phyloP scores from a whole-genome alignment of 1,139 yeast species.

The Zygosaccharomyces sapae region DNA sequence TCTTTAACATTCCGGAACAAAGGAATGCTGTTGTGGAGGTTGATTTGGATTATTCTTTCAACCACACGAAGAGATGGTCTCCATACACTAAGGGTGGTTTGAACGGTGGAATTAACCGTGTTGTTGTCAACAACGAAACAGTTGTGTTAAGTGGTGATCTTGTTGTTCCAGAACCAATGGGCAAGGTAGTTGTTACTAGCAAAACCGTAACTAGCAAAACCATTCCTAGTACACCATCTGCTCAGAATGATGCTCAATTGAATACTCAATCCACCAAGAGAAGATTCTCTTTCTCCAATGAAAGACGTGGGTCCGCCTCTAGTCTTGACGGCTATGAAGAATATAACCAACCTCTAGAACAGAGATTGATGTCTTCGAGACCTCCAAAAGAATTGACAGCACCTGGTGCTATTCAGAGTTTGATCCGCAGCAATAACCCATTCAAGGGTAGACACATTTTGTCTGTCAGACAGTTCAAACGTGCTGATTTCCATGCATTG shows the following conservation, averaged over 20 bases:
- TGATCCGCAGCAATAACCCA: slow-evolving; percentile 77
- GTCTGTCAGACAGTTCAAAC: slow-evolving; percentile 80
- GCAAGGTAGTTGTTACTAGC: slow-evolving; percentile 49
- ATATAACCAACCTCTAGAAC: slow-evolving; percentile 47
- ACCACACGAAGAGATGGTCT: slow-evolving; percentile 46
- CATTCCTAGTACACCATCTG: slow-evolving; percentile 29
- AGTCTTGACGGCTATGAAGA: slow-evolving; percentile 44
- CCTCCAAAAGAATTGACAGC: slow-evolving; percentile 67
- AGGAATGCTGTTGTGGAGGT: slow-evolving; percentile 64
- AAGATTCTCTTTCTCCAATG: slow-evolving; percentile 42
- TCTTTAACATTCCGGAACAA: slow-evolving; percentile 82
- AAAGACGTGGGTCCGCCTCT: slow-evolving; percentile 46
- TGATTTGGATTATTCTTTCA: slow-evolving; percentile 62
- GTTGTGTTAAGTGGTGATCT: slow-evolving; percentile 80
- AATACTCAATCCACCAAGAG: slow-evolving; percentile 28
- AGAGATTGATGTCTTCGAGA: slow-evolving; percentile 62
- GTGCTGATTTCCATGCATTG: slow-evolving; percentile 85
- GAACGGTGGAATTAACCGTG: slow-evolving; percentile 85
- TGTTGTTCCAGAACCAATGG: slow-evolving; percentile 54
- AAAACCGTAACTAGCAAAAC: too few species aligned
- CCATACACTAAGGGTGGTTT: slow-evolving; percentile 51
- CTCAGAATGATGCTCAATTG: slow-evolving; percentile 23
- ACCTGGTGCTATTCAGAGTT: slow-evolving; percentile 69
- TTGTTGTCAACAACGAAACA: slow-evolving; percentile 70
- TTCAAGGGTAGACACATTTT: slow-evolving; percentile 83